Percentiles rank a stretch among this genome's conserved stretches.
phyloP scores from a whole-genome alignment of 2,329 filamentous ascomycete genomes.

The Sporothrix curviconia region DNA sequence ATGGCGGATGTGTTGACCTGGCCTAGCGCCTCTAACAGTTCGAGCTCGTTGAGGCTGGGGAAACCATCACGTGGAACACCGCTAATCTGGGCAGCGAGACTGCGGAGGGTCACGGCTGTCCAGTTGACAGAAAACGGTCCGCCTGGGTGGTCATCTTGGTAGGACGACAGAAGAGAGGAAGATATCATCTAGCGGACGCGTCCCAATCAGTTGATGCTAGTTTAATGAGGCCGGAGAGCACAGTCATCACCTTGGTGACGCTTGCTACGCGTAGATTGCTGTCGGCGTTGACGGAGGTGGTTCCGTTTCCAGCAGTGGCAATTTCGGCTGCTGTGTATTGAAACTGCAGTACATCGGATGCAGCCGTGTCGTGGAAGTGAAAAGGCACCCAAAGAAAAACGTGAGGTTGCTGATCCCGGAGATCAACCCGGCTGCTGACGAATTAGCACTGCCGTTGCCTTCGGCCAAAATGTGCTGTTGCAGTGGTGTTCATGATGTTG shows the following conservation, averaged over 20 bases:
- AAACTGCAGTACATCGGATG: slow-evolving; percentile 26
- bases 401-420: slow-evolving; percentile 9
- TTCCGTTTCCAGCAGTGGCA: slow-evolving; percentile 23
- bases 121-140: slow-evolving; percentile 23
- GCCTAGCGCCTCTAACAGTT: background rate
- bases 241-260: slow-evolving; percentile 31
- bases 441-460: background rate
- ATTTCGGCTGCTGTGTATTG: slow-evolving; percentile 33
- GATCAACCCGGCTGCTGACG: background rate
- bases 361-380: slow-evolving; percentile 5
- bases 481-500: background rate
- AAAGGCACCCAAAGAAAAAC: slow-evolving; percentile 13
- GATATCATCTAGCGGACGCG: slow-evolving; percentile 3
- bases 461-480: background rate
- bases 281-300: slow-evolving; percentile 24
- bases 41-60: slow-evolving; percentile 9
- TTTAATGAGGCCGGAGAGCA: slow-evolving; percentile 26
- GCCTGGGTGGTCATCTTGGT: slow-evolving; percentile 10
- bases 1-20: background rate
- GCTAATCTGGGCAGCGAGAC: slow-evolving; percentile 22
- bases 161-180: slow-evolving; percentile 16
- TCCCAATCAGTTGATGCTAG: slow-evolving; percentile 10
- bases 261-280: slow-evolving; percentile 34
- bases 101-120: slow-evolving; percentile 23
- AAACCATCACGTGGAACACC: slow-evolving; percentile 21